Base-by-base conservation (phyloP, 2,329 filamentous ascomycete species). In the Aureobasidium sp. region DNA sequence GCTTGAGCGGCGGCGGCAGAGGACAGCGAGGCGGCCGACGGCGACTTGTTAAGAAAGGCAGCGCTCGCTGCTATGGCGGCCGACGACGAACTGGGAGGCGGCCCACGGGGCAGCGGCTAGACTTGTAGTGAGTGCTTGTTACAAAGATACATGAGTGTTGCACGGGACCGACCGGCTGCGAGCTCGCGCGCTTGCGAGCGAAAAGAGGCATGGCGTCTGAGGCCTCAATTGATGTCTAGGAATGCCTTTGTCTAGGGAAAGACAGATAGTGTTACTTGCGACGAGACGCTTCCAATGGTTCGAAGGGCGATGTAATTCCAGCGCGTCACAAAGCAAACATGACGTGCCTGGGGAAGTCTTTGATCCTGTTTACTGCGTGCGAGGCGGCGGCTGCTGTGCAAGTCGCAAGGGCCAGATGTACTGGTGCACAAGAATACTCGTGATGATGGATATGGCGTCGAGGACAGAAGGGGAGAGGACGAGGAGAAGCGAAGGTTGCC, bases 1-100 rank as follows among this genome's bases (percentile, higher is more conserved):
- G 92, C 92, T 31, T 91, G 87, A 17, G 91, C 91, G 7, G 93
- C 92, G 14, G 93, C 93, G 7, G 92, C 90, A 39, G 89, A 87
- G 44, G 92, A 95, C 47, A 96, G 81, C 63, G 84, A 85, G 64
- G 78, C 79, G 74, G 83, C 83, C 68, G 87, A 83, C 68, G 82
- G 75, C 73, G 84, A 82, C 70, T 82, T 86, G 68, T 84, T 86
- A 71, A 88, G 82, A 75, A 93, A 95, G 63, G 91, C 92, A 73
- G 89, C 88, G 64, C 85, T 85, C 41, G 72, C 72, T 62, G 91
- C 91, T 51, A 88, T 86, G 61, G 91, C 85, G 63, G 90, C 91
- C 70, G 87, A 87, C 61, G 89, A 87, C 62, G 89, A 81, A 70
- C 86, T 87, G 56, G 85, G 85, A 62, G 86, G 86, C 20, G 51